Evolutionary conservation across 345 rosid genomes (phyloP).

Genomic region (Bretschneidera sinensis): DNA sequence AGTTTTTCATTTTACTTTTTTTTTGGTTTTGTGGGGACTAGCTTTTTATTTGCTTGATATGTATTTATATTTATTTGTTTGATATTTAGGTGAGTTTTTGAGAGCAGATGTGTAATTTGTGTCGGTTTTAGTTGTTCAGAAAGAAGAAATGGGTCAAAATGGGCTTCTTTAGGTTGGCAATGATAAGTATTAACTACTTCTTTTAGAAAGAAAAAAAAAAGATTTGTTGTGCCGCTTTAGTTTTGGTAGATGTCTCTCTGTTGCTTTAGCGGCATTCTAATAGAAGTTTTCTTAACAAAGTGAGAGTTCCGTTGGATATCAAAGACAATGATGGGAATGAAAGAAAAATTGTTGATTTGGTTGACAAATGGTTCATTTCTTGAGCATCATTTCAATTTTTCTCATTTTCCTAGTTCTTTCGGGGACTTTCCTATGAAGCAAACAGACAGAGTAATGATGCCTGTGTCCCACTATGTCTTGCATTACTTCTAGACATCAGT

Average conservation of each 20-base stretch:
- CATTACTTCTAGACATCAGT: too few relatives aligned
- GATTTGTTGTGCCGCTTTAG: too few relatives aligned
- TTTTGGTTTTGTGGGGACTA: background rate
- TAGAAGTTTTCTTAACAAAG: background rate
- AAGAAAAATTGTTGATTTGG: background rate
- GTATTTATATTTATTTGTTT: background rate
- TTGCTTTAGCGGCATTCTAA: background rate
- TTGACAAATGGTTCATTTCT: background rate
- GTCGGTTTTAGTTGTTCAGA: background rate
- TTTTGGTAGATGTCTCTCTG: background rate
- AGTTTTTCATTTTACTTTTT: background rate
- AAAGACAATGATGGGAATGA: background rate
- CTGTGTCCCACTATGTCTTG: too few relatives aligned
- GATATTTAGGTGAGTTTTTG: background rate
- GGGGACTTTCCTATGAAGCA: too few relatives aligned
- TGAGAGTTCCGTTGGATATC: too few relatives aligned
- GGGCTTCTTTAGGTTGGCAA: background rate
- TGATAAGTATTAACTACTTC: background rate
- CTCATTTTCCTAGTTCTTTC: background rate
- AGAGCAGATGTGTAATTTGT: background rate
- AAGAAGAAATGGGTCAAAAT: background rate
- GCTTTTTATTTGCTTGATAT: background rate
- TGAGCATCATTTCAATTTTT: background rate
- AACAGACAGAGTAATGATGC: too few relatives aligned
- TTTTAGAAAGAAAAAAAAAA: too few relatives aligned